Base-by-base conservation (phyloP, 768 basidiomycete genomes). In the Pulveroboletus frians region DNA sequence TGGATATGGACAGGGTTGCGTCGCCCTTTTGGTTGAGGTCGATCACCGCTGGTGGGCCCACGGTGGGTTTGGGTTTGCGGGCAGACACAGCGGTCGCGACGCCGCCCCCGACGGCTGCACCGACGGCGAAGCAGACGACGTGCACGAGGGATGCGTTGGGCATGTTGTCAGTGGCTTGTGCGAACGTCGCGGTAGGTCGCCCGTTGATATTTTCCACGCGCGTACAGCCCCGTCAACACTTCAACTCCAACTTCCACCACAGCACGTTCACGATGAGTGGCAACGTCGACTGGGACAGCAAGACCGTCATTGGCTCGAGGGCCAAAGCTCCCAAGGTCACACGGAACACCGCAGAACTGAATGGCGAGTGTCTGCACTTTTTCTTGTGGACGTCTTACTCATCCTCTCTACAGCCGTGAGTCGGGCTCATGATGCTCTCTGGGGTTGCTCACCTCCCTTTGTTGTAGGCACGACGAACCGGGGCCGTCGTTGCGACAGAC, bases 71-170 rank as follows among this genome's bases (percentile, higher is more conserved):
- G 55, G 57, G 45, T 11, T 56, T 54, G 55, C 66, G 71, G 43
- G 67, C 71, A 21, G 73, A 65, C 10, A 83, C 61, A 15, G 64
- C 76, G 4, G 77, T 74, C 27, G 79, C 81, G 43, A 85, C 76
- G 9, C 88, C 84, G 15, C 90, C 89, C 34, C 92, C 92, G 21
- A 93, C 71, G 20, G 84, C 64, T 2, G 89, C 86, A 21, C 92
- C 92, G 37, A 87, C 83, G 46, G 92, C 83, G 64, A 95, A 94
- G 42, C 86, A 76, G 20, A 83, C 84, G 20, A 78, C 82, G 54
- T 81, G 85, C 3, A 86, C 56, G 46, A 83, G 54, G 41, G 71
- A 69, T 29, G 77, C 47, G 52, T 63, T 69, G n/a, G 77, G 65
- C 78, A 79, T 78, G 4, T 21, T 21, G 21, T 21, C 21, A 21